Base-by-base conservation (phyloP, 2,329 filamentous ascomycete species). In the Colletotrichum noveboracense region DNA sequence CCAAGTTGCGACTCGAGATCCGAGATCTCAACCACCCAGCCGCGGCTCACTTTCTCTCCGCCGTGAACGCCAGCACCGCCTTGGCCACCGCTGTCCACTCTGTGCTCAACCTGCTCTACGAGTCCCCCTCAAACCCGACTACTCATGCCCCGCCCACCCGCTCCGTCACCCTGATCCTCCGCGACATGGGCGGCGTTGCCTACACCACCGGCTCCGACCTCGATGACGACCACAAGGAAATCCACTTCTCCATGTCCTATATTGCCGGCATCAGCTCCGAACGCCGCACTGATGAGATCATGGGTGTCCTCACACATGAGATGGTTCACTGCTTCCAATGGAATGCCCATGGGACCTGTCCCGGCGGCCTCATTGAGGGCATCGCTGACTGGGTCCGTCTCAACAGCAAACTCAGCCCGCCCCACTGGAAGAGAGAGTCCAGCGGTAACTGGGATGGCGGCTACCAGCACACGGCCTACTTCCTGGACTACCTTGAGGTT, bases 311-410 rank as follows among this genome's bases (percentile, higher is more conserved):
- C 24, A 94, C 94, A 2, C 96, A 98, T 83, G 96, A 98, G 85
- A 93, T 98, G 77, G 96, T 98, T 16, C 97, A 98, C 86, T 98
- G 96, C 85, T 97, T 94, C 86, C 96, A 98, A 84, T 94, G 95
- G 85, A 93, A 95, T 79, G 94, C 89, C 3, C 86, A 80, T 24
- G 89, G 88, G 3, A 86, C 86, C 6, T 91, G 92, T 58, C 94
- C 94, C 0, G 93, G 93, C 1, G 97, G 97, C 0, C 85, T 98
- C 62, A 93, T 98, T 71, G 96, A 98, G 84, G 96, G 96, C 1
- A 92, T 98, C 69, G 96, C 96, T 24, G 97, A 98, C 85, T 98
- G 95, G 91, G 96, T 98, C 28, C 91, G 96, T 3, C 86, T 98
- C 76, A 92, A 91, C 78, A 93, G 93, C 66, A 90, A 90, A 0